Evolutionary conservation across 306 rosid genomes (phyloP), one percentile per base, ranked within the genome.

Genomic region (Cucurbita maxima): DNA sequence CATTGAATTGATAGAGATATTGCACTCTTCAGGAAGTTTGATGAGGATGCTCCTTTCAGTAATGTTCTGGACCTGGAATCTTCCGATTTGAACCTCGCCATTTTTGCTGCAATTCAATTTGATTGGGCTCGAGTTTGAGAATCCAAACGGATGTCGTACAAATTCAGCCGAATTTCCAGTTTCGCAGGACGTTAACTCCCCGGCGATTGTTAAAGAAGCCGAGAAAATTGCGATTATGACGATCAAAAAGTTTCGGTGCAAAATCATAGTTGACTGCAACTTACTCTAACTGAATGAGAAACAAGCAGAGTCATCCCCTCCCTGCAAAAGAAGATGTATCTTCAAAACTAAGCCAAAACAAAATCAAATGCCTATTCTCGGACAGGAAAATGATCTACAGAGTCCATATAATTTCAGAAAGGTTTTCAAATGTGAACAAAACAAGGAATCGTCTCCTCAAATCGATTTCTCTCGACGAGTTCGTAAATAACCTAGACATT

Each of bases 111-210:
- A 91, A 50, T 54, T 60, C 6, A 95, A 71, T 57, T 0, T 57
- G 70, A 95, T 82, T 79, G 1, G 9, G 60, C 87, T 85, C 3
- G 74, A 82, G 0, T 22, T 58, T 1, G 90, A 78, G 82, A 89
- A 87, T 5, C 92, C 96, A n/a, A 95, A 91, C 50, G 99, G 97
- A 61, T 84, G 84, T 1, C 13, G 82, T 36, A 90, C 77, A 11
- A 41, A 0, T 6, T 64, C 16, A 45, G 57, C 69, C 7, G 71
- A 25, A 12, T 53, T 25, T 8, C 52, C 76, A 55, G 41, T 30
- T 55, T 78, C 79, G 75, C 92, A 91, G 30, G 37, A 41, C 44
- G 4, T 20, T 0, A 7, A 16, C 45, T 7, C 58, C 10, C 84
- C 73, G 15, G 87, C 86, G 80, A 71, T n/a, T 36, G 88, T 69